Evolutionary conservation across 345 rosid genomes (phyloP), one percentile per base, ranked within the genome.

Genomic region (Sisymbrium altissimum): DNA sequence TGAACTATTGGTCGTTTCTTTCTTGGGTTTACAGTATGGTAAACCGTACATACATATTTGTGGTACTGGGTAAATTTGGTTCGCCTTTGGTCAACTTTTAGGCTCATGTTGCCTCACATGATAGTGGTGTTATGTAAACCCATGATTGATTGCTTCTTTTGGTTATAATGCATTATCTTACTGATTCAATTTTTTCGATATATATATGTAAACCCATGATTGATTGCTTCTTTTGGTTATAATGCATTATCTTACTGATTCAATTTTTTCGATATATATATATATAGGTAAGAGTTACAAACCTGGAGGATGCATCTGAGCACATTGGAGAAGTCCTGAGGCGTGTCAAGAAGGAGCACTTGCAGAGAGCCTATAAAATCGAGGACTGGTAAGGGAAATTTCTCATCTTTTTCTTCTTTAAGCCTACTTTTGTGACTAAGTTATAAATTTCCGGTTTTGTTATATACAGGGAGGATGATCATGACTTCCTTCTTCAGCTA

Each of bases 241-340:
- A 63, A 13, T 36, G 18, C 7, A 23, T 38, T 54, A 27, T 23
- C 60, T 64, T 70, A 57, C 18, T 0, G 18, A 68, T 30, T 38
- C 49, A 36, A 29, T 17, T 7, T 39, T 73, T 44, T 38, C n/a
- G 38, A 19, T 41, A 9, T 32, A 5, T 23, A 23, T 23, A 23
- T 27, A 27, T 29, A 5, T 30, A 91, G 98, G 98, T 92, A 44
- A 70, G 80, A 71, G 80, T 77, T 44, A 88, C 97, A 73, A 95
- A 95, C 81, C 78, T 95, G 73, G 85, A 67, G 33, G 91, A 95
- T 82, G 97, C 99, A 78, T 44, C 96, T 68, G 97, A 91, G 71
- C 97, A 92, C 76, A 88, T 95, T 39, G 91, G 97, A 59, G 96
- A 90, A 79, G 97, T 92, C 52, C 75, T 95, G 72, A 92, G 78